phyloP scores from a whole-genome alignment of 306 rosid genomes.

The Clitoria ternatea region DNA sequence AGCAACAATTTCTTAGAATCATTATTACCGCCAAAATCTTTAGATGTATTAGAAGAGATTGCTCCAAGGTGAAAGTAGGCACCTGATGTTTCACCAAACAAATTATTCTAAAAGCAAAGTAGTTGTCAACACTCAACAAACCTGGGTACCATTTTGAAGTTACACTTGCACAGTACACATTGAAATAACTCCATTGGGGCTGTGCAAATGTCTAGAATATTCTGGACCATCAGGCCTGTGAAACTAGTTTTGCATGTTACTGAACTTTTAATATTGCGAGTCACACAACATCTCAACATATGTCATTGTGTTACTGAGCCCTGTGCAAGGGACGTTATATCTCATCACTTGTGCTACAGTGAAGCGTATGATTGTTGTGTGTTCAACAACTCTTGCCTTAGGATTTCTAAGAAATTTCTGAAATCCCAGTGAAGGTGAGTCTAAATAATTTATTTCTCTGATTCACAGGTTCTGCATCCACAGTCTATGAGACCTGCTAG shows the following conservation, averaged over 20 bases:
- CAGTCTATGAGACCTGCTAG: constrained; percentile 99
- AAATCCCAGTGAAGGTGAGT: neutral
- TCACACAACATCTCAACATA: neutral
- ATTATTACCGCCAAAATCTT: neutral
- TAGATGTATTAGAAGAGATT: neutral
- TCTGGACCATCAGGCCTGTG: neutral
- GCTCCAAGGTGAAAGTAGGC: neutral
- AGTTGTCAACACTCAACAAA: neutral
- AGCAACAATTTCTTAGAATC: neutral
- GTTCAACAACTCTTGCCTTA: neutral
- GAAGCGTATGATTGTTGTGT: neutral
- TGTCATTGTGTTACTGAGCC: neutral
- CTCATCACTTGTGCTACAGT: neutral
- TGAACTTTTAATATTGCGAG: neutral
- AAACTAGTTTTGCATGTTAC: neutral
- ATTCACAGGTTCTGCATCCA: constrained; percentile 88
- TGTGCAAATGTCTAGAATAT: neutral
- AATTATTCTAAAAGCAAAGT: neutral
- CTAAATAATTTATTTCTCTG: constrained; percentile 11
- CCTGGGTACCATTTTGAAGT: neutral
- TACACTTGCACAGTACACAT: neutral
- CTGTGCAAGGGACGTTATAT: neutral
- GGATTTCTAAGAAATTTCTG: neutral
- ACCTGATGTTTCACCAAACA: neutral
- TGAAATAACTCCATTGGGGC: neutral